A percentile compares a stretch with the other conserved stretches of the same genome.
Conservation (phyloP, 2,329 filamentous ascomycete genomes). For the Plectosphaerella sp. region DNA sequence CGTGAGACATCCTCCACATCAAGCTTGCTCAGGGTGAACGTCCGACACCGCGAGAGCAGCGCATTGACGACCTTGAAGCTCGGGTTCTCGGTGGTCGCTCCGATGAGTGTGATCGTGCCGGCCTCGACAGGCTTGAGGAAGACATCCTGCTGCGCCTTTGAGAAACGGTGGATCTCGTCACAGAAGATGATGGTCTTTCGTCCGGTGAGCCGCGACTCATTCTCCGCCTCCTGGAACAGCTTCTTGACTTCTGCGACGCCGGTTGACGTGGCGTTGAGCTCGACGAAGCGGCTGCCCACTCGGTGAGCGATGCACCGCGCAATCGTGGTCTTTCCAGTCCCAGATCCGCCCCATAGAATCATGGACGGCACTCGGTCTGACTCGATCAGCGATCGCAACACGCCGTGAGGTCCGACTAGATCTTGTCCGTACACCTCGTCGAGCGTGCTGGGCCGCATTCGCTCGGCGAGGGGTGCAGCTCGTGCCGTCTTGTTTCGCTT, state of each 20-base stretch:
- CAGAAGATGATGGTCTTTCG: conserved; percentile 95
- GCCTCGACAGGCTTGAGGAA: conserved; percentile 90
- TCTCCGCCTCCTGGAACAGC: conserved; percentile 78
- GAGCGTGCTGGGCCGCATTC: conserved; percentile 80
- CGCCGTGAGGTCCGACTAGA: conserved; percentile 77
- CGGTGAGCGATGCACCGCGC: conserved; percentile 82
- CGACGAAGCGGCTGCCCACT: conserved; percentile 81
- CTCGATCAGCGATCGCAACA: conserved; percentile 82
- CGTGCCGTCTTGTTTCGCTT: conserved; percentile 68
- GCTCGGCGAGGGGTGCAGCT: conserved; percentile 82
- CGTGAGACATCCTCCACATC: conserved; percentile 64
- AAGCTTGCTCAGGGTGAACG: conserved; percentile 79
- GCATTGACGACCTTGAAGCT: conserved; percentile 90
- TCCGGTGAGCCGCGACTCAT: conserved; percentile 75
- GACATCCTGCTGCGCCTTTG: conserved; percentile 89
- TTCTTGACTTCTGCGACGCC: conserved; percentile 91
- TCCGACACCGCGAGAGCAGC: conserved; percentile 82
- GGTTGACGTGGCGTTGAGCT: conserved; percentile 89
- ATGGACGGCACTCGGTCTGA: conserved; percentile 84
- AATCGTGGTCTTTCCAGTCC: conserved; percentile 87
- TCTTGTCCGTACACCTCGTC: conserved; percentile 91
- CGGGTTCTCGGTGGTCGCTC: conserved; percentile 95
- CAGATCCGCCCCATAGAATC: conserved; percentile 85
- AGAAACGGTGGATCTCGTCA: conserved; percentile 93
- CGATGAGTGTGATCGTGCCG: conserved; percentile 86